A percentile compares a stretch with the other conserved stretches of the same genome.
Evolutionary conservation across 352 stramenopile species (phyloP).

Genomic region (Pythium periplocum): DNA sequence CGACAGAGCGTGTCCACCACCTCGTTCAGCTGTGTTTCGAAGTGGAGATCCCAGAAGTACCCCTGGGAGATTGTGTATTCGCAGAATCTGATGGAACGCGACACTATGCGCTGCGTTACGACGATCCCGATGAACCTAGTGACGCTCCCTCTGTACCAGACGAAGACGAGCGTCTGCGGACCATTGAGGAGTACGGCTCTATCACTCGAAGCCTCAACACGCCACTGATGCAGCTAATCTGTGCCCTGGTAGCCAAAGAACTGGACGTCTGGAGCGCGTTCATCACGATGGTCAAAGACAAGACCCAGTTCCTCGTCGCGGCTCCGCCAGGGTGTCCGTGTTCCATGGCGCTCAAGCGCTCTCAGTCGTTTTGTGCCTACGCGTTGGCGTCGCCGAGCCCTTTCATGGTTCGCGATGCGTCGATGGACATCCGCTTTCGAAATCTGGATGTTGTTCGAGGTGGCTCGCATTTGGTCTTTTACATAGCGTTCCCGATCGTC

Average conservation of each 20-base stretch:
- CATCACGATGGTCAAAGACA: slow-evolving; percentile 25
- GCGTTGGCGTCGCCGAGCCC: slow-evolving; percentile 21
- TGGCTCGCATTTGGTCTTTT: slow-evolving; percentile 28
- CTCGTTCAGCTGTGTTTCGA: slow-evolving; percentile 65
- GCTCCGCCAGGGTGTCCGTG: slow-evolving; percentile 12
- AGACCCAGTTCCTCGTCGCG: slow-evolving; percentile 23
- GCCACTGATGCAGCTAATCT: slow-evolving; percentile 37
- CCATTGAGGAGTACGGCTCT: slow-evolving; percentile 24
- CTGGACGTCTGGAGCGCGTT: slow-evolving; percentile 32
- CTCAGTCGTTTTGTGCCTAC: slow-evolving; percentile 36
- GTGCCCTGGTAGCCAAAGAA: slow-evolving; percentile 46
- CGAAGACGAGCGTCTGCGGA: slow-evolving; percentile 27
- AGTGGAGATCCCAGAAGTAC: slow-evolving; percentile 29
- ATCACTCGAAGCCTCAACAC: slow-evolving; percentile 19
- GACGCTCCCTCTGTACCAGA: slow-evolving; percentile 17
- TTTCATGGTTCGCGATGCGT: slow-evolving; percentile 42
- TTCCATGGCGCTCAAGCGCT: slow-evolving; percentile 13
- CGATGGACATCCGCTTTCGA: slow-evolving; percentile 48
- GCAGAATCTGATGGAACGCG: slow-evolving; percentile 35
- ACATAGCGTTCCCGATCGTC: slow-evolving; percentile 39
- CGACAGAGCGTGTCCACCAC: slow-evolving; percentile 27
- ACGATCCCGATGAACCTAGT: slow-evolving; percentile 26
- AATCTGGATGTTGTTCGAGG: slow-evolving; percentile 31
- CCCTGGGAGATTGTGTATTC: slow-evolving; percentile 35
- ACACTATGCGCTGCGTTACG: slow-evolving; percentile 41